These are phyloP conservation scores for Saitozyma podzolica DNA, from an alignment of 768 basidiomycete genomes.

Conservation along the genomic window DNA sequence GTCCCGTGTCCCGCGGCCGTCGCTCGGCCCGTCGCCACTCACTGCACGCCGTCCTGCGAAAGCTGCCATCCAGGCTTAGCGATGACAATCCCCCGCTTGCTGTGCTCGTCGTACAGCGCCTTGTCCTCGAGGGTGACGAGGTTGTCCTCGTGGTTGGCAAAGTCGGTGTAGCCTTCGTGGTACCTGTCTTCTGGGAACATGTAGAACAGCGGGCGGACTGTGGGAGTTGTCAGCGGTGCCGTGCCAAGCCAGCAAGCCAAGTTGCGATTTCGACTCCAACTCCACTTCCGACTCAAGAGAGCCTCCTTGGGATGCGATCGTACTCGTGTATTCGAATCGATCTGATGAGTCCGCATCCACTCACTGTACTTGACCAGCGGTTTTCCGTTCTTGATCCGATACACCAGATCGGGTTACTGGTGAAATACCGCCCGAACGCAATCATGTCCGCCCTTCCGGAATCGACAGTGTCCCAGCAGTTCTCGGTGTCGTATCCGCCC, in stretches of 20 bases:
- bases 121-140: constrained; percentile 4
- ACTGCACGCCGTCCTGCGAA: constrained; percentile 17
- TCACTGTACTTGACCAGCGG: constrained; percentile 17
- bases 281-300: no score
- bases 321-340: no score
- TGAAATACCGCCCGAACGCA: constrained; percentile 18
- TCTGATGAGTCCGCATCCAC: no score
- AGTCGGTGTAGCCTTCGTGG: constrained; percentile 12
- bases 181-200: constrained; percentile 8
- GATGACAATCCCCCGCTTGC: constrained; percentile 12
- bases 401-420: constrained; percentile 19
- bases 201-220: constrained; percentile 12
- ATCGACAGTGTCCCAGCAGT: constrained; percentile 15
- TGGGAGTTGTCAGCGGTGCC: no score
- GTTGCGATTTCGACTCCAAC: no score
- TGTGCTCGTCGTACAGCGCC: constrained; percentile 7
- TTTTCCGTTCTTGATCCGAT: constrained; percentile 7
- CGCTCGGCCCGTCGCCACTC: background rate
- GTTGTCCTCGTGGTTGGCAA: constrained; percentile 10
- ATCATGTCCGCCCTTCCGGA: constrained; percentile 4
- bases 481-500: constrained; percentile 18
- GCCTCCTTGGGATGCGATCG: no score
- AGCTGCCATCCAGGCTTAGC: constrained; percentile 19
- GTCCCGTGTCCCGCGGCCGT: no score
- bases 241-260: no score